Percentiles rank a stretch among this genome's conserved stretches.
phyloP scores from a whole-genome alignment of 1,284 basidiomycete genomes.

The Salmacisia buchloeana region DNA sequence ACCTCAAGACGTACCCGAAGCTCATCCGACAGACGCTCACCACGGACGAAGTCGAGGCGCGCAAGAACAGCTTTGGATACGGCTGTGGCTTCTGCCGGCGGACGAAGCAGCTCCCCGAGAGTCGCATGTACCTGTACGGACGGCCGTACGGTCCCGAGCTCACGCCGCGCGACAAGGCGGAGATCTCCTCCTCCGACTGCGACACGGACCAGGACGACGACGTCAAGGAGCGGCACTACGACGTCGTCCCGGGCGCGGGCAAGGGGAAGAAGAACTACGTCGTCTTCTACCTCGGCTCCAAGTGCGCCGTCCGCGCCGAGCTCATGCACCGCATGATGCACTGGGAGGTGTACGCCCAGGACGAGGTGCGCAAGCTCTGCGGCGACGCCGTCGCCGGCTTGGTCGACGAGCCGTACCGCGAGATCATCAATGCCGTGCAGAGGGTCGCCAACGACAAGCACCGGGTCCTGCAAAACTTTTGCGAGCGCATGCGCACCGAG shows the following conservation, averaged over 20 bases:
- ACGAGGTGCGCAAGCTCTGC: not conserved
- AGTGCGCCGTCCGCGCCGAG: constrained; percentile 1
- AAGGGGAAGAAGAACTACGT: constrained; percentile 7
- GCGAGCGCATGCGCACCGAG: not conserved
- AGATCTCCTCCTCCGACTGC: constrained; percentile 4
- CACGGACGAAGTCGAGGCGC: not conserved
- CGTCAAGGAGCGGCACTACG: not conserved
- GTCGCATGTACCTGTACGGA: not conserved
- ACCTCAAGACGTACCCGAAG: constrained; percentile 4
- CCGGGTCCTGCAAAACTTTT: not conserved
- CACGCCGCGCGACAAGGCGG: not conserved
- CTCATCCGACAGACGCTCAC: not conserved
- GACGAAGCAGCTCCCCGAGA: not conserved
- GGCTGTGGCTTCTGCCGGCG: constrained; percentile 2
- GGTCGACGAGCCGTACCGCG: not conserved
- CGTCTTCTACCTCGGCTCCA: constrained; percentile 12
- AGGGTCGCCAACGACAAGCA: not conserved
- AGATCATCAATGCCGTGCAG: not conserved
- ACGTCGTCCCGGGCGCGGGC: not conserved
- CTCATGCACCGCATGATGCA: not conserved
- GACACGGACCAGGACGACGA: not conserved
- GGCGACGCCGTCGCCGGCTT: not conserved
- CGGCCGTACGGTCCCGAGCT: constrained; percentile 3
- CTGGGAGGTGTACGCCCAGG: constrained; percentile 1
- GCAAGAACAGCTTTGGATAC: not conserved